These are phyloP conservation scores for Globisporangium camurandrum DNA, from an alignment of 352 stramenopile species.

Conservation along the genomic window DNA sequence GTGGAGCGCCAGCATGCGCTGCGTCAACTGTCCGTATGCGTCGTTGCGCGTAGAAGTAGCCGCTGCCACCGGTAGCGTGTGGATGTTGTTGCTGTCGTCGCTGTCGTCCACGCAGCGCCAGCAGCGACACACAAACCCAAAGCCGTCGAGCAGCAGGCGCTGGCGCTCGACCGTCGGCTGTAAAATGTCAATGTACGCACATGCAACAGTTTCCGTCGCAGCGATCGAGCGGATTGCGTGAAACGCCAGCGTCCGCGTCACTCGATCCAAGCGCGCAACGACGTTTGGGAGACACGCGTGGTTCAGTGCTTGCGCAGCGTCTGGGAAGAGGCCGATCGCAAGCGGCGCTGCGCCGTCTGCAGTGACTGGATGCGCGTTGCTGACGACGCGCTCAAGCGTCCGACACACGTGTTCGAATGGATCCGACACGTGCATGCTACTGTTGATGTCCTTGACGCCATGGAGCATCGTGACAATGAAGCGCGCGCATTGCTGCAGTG, in stretches of 20 bases:
- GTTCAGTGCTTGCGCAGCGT: constrained; percentile 63
- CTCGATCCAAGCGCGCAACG: constrained; percentile 34
- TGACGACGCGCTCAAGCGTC: constrained; percentile 36
- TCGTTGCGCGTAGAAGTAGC: constrained; percentile 4
- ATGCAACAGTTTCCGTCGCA: constrained; percentile 27
- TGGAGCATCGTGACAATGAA: no score
- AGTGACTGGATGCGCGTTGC: constrained; percentile 49
- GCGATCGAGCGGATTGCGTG: constrained; percentile 30
- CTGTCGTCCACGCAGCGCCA: constrained; percentile 26
- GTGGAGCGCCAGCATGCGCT: constrained; percentile 34
- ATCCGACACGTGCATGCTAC: background rate
- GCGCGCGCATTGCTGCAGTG: background rate
- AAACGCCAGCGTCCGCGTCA: constrained; percentile 38
- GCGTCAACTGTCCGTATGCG: constrained; percentile 22
- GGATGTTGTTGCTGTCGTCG: constrained; percentile 8
- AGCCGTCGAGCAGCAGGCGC: constrained; percentile 24
- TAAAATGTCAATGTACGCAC: constrained; percentile 49
- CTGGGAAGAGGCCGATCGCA: constrained; percentile 51
- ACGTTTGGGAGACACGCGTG: constrained; percentile 65
- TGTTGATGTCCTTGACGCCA: constrained; percentile 1
- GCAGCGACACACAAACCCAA: constrained; percentile 49
- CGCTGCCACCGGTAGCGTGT: constrained; percentile 6
- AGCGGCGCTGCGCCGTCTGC: constrained; percentile 30
- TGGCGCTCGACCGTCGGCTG: constrained; percentile 28
- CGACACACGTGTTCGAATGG: constrained; percentile 17